A percentile compares a stretch with the other conserved stretches of the same genome.
These are phyloP conservation scores for Colletotrichum sp. DNA, from an alignment of 2,329 filamentous ascomycete species.

Conservation along the genomic window DNA sequence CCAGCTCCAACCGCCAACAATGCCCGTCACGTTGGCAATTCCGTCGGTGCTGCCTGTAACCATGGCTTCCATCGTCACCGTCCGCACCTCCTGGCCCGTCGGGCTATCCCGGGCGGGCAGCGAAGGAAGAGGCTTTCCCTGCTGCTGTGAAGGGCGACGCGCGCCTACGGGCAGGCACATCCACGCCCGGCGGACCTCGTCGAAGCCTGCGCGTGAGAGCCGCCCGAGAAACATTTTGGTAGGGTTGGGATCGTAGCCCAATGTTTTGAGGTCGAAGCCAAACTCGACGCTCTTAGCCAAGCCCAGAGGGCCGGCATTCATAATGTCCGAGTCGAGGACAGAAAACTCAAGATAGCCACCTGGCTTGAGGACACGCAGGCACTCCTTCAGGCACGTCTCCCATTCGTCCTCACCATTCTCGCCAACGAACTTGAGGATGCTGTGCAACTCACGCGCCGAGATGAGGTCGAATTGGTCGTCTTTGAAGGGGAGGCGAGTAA, in stretches of 20 bases:
- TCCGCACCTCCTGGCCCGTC: constrained; percentile 45
- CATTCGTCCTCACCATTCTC: constrained; percentile 82
- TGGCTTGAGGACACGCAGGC: constrained; percentile 89
- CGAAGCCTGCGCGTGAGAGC: constrained; percentile 77
- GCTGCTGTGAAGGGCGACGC: constrained; percentile 43
- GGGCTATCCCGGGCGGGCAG: constrained; percentile 34
- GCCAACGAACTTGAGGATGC: constrained; percentile 76
- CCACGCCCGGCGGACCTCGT: constrained; percentile 84
- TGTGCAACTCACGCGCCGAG: constrained; percentile 85
- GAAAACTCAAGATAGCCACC: constrained; percentile 92
- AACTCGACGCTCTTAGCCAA: constrained; percentile 91
- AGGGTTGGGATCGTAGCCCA: constrained; percentile 86
- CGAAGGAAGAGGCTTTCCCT: constrained; percentile 23
- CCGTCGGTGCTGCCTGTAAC: constrained; percentile 68
- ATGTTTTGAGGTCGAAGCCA: constrained; percentile 83
- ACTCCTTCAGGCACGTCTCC: constrained; percentile 83
- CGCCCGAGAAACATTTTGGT: constrained; percentile 82
- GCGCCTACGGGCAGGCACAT: constrained; percentile 83
- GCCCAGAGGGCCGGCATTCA: constrained; percentile 80
- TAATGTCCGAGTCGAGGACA: constrained; percentile 87
- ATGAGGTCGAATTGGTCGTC: constrained; percentile 89
- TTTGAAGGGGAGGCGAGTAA: constrained; percentile 85
- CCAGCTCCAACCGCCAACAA: constrained; percentile 90
- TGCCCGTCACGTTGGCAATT: constrained; percentile 76
- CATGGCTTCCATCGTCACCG: constrained; percentile 65